Percentiles rank a stretch among this genome's conserved stretches.
These are phyloP conservation scores for Trypethelium eluteriae DNA, from an alignment of 495 filamentous ascomycete species.

Conservation along the genomic window DNA sequence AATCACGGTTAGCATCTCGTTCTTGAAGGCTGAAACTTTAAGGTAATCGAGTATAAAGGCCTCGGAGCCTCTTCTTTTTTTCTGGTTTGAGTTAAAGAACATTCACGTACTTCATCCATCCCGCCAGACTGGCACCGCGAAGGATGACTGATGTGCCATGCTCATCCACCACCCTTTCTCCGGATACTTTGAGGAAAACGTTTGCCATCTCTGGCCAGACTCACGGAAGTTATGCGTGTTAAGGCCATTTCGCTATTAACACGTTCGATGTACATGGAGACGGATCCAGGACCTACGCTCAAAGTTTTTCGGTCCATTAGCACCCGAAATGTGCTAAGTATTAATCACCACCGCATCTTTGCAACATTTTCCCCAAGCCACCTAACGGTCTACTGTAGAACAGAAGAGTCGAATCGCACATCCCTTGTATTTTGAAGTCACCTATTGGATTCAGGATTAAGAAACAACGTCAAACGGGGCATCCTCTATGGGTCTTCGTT, in stretches of 20 bases:
- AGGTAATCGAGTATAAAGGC: neutral
- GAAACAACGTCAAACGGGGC: too few relatives aligned
- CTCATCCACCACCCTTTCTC: conserved; percentile 41
- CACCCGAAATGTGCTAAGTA: neutral
- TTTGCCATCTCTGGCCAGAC: neutral
- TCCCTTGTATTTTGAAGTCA: too few relatives aligned
- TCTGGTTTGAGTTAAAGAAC: conserved; percentile 13
- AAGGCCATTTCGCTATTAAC: neutral
- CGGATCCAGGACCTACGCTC: neutral
- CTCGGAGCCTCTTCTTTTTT: neutral
- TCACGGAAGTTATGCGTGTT: too few relatives aligned
- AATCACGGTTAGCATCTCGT: neutral
- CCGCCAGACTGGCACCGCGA: conserved; percentile 44
- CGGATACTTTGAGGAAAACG: conserved; percentile 42
- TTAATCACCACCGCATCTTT: too few relatives aligned
- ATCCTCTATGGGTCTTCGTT: too few relatives aligned
- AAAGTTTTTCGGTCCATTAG: neutral
- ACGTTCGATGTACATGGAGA: neutral
- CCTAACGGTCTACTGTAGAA: too few relatives aligned
- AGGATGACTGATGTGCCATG: conserved; percentile 43
- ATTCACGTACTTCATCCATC: conserved; percentile 41
- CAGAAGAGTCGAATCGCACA: too few relatives aligned
- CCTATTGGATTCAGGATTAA: too few relatives aligned
- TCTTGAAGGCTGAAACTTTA: neutral
- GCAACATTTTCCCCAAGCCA: too few relatives aligned